Base-by-base conservation (phyloP, 2,329 filamentous ascomycete genomes). In the Aureobasidium sp. region DNA sequence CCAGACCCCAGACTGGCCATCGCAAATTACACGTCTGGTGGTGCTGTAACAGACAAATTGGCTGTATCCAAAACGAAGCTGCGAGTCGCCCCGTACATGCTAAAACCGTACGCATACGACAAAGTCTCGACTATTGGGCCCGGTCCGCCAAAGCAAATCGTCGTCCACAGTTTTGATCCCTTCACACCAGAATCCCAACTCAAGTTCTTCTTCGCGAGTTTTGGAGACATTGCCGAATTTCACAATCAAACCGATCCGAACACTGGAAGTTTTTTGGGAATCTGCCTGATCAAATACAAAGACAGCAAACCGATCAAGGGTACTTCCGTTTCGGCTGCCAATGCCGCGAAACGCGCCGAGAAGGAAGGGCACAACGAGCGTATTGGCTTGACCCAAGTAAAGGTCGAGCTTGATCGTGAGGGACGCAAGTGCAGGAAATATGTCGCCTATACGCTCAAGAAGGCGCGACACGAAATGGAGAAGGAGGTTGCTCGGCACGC, bases 121-220 rank as follows among this genome's bases (percentile, higher is more conserved):
- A 78, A 86, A 5, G 86, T 85, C 68, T 91, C 90, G 5, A 96
- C 93, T 2, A 85, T 95, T 68, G 93, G 92, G 0, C 90, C 91
- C 27, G 91, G 91, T 0, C 93, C 93, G 15, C 90, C 94, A 1
- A 91, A 89, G 2, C 91, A 96, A 72, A 86, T 99, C 53, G 87
- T 97, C 4, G 91, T 97, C 22, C 92, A 87, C n/a, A 91, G 91
- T n/a, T 97, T 97, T 73, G 94, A 97, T 74, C 92, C 93, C 7
- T 79, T 97, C 66, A 87, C 89, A 44, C 84, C 90, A 14, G 90
- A 96, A 68, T 83, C 85, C 61, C 89, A 90, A 69, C 82, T 96
- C 56, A 84, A 84, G 20, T 84, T 87, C 49, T 83, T 90, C 60
- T 95, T 96, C 72, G 84, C 87, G 20, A 85, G 84, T 3, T 96